Conservation (phyloP, 116 monocot species). For the Iris pallida region DNA sequence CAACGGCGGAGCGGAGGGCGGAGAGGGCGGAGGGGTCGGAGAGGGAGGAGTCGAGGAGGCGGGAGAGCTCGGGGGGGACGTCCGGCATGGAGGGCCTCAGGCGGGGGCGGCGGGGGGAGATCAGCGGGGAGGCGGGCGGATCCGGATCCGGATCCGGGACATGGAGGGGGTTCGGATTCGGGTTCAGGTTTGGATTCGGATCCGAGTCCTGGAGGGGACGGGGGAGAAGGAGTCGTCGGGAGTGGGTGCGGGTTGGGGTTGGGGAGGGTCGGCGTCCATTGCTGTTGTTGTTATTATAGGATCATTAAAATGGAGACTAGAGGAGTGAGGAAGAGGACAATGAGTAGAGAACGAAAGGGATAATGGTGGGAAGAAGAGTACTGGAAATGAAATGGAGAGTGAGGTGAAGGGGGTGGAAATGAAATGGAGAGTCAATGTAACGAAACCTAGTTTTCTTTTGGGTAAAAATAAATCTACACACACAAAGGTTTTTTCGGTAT, state of each 20-base stretch:
- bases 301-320: too few species aligned
- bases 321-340: too few species aligned
- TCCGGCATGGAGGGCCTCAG: constrained; percentile 52
- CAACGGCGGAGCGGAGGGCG: constrained; percentile 40
- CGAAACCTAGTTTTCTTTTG: too few species aligned
- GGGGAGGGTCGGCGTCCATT: constrained; percentile 9
- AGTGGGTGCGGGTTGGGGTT: background rate
- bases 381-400: too few species aligned
- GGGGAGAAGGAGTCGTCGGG: constrained; percentile 3
- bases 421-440: too few species aligned
- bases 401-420: too few species aligned
- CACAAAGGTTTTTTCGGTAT: too few species aligned
- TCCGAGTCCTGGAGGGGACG: constrained; percentile 5
- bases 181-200: background rate
- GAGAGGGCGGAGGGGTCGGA: constrained; percentile 47
- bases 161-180: background rate
- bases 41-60: constrained; percentile 68
- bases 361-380: too few species aligned
- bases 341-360: too few species aligned
- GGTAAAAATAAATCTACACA: too few species aligned
- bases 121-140: constrained; percentile 31
- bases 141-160: background rate
- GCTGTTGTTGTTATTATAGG: background rate
- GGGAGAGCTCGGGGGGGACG: constrained; percentile 56
- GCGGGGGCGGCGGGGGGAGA: constrained; percentile 27